These are phyloP conservation scores for Globisporangium carolinianum DNA, from an alignment of 352 stramenopile species.

Conservation along the genomic window DNA sequence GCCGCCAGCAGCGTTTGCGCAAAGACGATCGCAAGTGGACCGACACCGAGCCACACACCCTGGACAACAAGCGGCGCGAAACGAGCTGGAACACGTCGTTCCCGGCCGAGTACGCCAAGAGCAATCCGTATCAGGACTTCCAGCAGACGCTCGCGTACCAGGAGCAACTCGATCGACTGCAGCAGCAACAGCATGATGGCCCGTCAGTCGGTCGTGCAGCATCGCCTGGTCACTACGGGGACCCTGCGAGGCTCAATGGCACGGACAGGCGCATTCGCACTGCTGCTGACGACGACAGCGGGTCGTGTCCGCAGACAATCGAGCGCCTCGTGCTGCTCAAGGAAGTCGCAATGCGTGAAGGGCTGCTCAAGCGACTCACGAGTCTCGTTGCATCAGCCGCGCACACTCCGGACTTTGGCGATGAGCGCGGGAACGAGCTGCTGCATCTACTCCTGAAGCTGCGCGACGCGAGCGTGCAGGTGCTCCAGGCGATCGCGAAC, in stretches of 20 bases:
- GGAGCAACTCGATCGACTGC: conserved; percentile 29
- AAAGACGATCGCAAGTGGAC: not conserved
- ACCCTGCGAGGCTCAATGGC: not conserved
- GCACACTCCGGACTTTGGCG: conserved; percentile 21
- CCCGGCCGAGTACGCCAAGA: conserved; percentile 48
- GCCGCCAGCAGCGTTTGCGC: conserved; percentile 7
- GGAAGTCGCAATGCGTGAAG: conserved; percentile 51
- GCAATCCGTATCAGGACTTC: conserved; percentile 28
- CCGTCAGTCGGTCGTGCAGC: conserved; percentile 7
- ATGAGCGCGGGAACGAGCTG: conserved; percentile 42
- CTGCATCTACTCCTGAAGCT: conserved; percentile 61
- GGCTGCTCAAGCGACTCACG: conserved; percentile 44
- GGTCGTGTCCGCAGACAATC: conserved; percentile 5
- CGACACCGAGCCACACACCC: conserved; percentile 8
- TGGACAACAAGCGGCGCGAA: conserved; percentile 44
- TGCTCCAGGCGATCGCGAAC: conserved; percentile 42
- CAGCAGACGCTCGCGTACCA: conserved; percentile 58
- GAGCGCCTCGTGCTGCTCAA: conserved; percentile 45
- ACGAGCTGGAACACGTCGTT: conserved; percentile 69
- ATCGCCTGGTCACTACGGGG: not conserved
- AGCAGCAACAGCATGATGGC: conserved; percentile 4
- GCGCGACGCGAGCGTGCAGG: conserved; percentile 43
- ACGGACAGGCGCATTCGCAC: not conserved
- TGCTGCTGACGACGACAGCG: not conserved
- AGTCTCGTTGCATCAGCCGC: conserved; percentile 20